Evolutionary conservation across 805 yeast species (phyloP).

Genomic region (Metschnikowia hibisci): DNA sequence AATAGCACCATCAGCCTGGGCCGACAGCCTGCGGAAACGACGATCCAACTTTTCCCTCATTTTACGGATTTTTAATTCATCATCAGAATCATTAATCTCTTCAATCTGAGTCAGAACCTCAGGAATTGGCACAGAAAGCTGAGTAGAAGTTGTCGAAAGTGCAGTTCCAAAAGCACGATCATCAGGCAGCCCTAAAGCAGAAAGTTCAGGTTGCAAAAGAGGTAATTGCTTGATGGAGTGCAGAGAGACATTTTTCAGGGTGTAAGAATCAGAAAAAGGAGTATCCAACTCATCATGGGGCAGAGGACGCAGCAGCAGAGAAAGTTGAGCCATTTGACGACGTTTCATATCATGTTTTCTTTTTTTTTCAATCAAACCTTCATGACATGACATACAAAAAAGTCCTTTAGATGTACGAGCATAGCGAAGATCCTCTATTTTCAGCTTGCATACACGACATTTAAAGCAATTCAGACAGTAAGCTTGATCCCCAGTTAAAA

Average conservation of each 20-base stretch:
- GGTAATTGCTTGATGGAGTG: conserved; percentile 12
- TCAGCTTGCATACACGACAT: conserved; percentile 81
- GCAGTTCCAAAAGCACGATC: conserved; percentile 1
- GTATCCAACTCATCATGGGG: conserved; percentile 7
- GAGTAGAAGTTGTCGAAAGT: neutral
- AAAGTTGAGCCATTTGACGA: conserved; percentile 28
- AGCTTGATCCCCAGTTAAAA: conserved; percentile 91
- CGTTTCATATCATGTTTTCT: conserved; percentile 54
- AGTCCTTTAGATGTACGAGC: conserved; percentile 92
- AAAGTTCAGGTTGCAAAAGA: conserved; percentile 6
- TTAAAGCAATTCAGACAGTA: conserved; percentile 87
- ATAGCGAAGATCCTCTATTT: conserved; percentile 83
- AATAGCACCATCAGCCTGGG: conserved; percentile 17
- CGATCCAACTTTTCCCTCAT: conserved; percentile 16
- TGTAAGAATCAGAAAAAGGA: conserved; percentile 44
- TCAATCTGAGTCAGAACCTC: conserved; percentile 27
- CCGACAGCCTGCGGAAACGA: conserved; percentile 9
- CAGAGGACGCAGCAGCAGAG: conserved; percentile 22
- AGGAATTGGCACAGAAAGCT: neutral
- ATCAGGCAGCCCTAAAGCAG: neutral
- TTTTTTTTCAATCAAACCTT: conserved; percentile 71
- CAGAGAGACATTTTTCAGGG: conserved; percentile 11
- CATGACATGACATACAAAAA: conserved; percentile 92
- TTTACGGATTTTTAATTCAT: conserved; percentile 23
- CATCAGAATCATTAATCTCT: conserved; percentile 40